Base-by-base conservation (phyloP, 768 basidiomycete genomes). In the Lactifluus pinguis region DNA sequence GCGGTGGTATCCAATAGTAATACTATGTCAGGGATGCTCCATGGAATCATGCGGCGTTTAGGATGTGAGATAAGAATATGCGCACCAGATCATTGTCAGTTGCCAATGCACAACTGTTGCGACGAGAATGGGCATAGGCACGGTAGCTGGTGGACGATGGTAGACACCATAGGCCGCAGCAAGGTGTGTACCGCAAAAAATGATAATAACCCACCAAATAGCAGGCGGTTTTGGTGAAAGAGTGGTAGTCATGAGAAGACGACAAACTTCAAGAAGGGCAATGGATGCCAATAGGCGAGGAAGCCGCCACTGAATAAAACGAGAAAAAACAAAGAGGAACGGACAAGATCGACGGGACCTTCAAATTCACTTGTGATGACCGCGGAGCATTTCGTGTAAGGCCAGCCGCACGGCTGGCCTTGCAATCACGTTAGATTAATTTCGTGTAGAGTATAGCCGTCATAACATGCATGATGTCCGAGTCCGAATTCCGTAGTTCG, bases 1-100 rank as follows among this genome's bases (percentile, higher is more conserved):
- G 42, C 88, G 79, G 68, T 90, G 88, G 69, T 90, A 90, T 1
- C 88, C 88, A 65, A 87, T 76, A 3, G 84, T 89, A 51, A 90
- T 82, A 1, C 87, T 87, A 59, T 10, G 36, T 42, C 2, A 29
- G 13, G 30, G 7, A 8, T 42, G 25, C 41, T 53, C 29, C 21
- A 30, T 17, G 30, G 29, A 49, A 53, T 61, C 9, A 60, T 36
- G 4, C 6, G 52, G 53, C 53, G 49, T 39, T 32, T 17, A 21
- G 19, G 36, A 15, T 44, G 25, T 11, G 13, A 38, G 13, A 10
- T 45, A 25, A 4, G 39, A 21, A 44, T 32, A 25, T 38, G 74
- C 79, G 67, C 69, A 81, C 87, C 88, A 84, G 69, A 89, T 86
- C 53, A 79, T 80, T 15, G 86, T 83, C 14, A 85, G 68, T 68